phyloP scores from a whole-genome alignment of 2,329 filamentous ascomycete genomes.

The Tolypocladium paradoxum region DNA sequence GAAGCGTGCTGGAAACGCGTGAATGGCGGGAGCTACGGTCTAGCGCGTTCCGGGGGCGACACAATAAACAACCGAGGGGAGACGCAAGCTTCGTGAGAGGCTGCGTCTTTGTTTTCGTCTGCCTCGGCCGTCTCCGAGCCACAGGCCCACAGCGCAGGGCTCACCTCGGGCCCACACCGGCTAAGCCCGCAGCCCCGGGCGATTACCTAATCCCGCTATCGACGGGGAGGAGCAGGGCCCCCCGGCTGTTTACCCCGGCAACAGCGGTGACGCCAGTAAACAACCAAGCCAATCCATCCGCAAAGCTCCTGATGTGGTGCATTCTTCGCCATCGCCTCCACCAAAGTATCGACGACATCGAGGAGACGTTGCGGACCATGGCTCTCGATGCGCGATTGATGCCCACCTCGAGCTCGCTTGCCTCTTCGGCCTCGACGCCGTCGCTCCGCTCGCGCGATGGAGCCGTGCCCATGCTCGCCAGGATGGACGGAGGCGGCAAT shows the following conservation, averaged over 20 bases:
- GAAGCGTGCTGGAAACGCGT: no score
- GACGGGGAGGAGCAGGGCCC: constrained; percentile 1
- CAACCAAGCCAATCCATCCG: constrained; percentile 10
- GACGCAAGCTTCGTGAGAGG: accelerated
- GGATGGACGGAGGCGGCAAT: constrained; percentile 58
- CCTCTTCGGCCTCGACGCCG: constrained; percentile 66
- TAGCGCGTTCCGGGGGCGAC: background rate
- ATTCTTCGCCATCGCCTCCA: constrained; percentile 29
- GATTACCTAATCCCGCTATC: background rate
- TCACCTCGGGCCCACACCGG: background rate
- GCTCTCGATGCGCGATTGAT: constrained; percentile 34
- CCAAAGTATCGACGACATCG: constrained; percentile 27
- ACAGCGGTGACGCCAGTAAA: constrained; percentile 23
- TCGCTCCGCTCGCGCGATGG: constrained; percentile 65
- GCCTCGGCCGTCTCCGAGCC: background rate
- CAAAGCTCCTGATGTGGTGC: constrained; percentile 20
- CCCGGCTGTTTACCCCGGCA: constrained; percentile 22
- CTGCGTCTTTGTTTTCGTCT: background rate
- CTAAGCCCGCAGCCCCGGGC: background rate
- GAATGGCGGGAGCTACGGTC: background rate
- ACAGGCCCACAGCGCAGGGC: background rate
- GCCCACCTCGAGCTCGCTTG: constrained; percentile 26
- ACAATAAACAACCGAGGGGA: background rate
- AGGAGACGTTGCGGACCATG: constrained; percentile 29
- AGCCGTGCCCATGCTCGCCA: constrained; percentile 44